Base-by-base conservation (phyloP, 1,284 basidiomycete species). In the Leccinum pachyderme region DNA sequence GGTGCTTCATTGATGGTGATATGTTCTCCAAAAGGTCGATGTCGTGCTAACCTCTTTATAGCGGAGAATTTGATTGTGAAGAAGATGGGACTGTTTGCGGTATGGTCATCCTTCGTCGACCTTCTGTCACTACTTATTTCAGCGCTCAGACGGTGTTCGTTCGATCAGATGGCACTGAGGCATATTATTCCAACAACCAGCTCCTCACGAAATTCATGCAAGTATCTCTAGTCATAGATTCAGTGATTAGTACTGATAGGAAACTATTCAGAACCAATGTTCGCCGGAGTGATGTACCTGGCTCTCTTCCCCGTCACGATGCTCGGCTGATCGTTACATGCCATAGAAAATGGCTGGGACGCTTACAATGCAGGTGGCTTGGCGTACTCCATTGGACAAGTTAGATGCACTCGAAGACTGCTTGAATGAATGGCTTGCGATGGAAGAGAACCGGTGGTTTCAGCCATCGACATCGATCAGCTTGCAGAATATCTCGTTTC, bases 161-260 rank as follows among this genome's bases (percentile, higher is more conserved):
- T 25, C 82, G 86, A 25, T 63, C 76, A 5, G 87, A 90, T 61
- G 87, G 87, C 13, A 85, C 84, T 8, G 84, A 88, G 63, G 82
- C 86, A 8, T 90, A 90, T 63, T 89, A 89, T 63, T 89, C 84
- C 72, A 90, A 89, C 73, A 87, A 84, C 60, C 83, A 84, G 60
- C 74, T 89, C 13, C 87, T 86, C 68, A 80, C 68, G 52, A 86
- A 86, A 65, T 87, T 89, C 68, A 88, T 90, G 85, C 86, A 63
- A 56, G 82, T 59, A 35, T 41, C 32, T 44, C 32, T 44, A 15
- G 22, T 25, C 50, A 11, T 28, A 13, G 2, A 49, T 45, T 35
- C 3, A 22, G 35, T 37, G 32, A 29, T 28, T 53, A 29, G 53
- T 27, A 9, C 48, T 54, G 31, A 55, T 24, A 27, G 24, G 55